Base-by-base conservation (phyloP, 257 asterid genomes). In the Forsythia suspensa region DNA sequence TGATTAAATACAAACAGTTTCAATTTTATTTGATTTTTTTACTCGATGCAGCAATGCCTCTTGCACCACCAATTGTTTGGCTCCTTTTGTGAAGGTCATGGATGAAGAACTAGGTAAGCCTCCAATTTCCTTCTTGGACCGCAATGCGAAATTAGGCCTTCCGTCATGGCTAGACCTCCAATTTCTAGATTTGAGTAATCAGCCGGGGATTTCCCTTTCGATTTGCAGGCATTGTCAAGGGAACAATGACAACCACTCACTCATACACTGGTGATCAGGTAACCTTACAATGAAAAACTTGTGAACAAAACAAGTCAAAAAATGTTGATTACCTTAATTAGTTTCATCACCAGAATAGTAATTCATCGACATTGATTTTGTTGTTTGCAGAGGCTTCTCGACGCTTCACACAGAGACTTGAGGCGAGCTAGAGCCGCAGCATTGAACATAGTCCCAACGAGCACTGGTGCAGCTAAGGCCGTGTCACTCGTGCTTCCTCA, bases 221-320 rank as follows among this genome's bases (percentile, higher is more conserved):
- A 41, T 77, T 77, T 83, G 77, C 88, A 92, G 98, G 98, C 44
- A 95, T 95, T 81, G 98, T 89, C 61, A 95, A 95, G 90, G 98
- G 98, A 71, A 95, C 97, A 52, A 95, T 95, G 98, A 95, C 98
- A 46, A 95, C 97, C 65, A 95, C 98, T 24, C 98, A 92, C 87
- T 95, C 98, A 18, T 95, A 95, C 94, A 95, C 98, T 4, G 98
- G 98, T 61, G 98, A 95, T 86, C 98, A 94, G 97, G 96, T 92
- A 85, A 81, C 66, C 68, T 21, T 5, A 51, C 24, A 20, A 8
- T n/a, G 36, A 71, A 24, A 10, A 43, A 20, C 34, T 39, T 61
- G 69, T 55, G 65, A 55, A 55, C 16, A 15, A 21, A 21, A 61
- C 6, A 0, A 15, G 20, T 21, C 12, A 21, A 20, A 24, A 39